Percentiles rank a stretch among this genome's conserved stretches.
Evolutionary conservation across 2,329 filamentous ascomycete genomes (phyloP).

Genomic region (Calonectria honghensis): DNA sequence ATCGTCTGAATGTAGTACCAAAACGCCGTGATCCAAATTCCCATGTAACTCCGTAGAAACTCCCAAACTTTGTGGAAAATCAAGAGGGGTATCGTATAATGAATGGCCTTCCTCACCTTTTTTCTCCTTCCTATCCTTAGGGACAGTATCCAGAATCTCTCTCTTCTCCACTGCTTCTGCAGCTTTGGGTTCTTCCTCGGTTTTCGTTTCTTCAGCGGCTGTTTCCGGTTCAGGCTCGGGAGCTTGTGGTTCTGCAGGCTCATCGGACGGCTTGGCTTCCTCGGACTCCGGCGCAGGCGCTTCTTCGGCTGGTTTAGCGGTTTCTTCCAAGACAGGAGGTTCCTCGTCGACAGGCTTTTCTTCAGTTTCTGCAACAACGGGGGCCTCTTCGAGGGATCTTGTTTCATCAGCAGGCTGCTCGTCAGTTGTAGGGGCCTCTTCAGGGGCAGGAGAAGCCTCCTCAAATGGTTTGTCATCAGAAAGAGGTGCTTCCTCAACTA

Average conservation of each 20-base stretch:
- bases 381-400: conserved; percentile 41
- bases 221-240: conserved; percentile 48
- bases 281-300: conserved; percentile 44
- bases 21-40: conserved; percentile 54
- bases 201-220: conserved; percentile 44
- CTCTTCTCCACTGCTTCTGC: conserved; percentile 61
- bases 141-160: conserved; percentile 63
- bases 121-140: conserved; percentile 57
- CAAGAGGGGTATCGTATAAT: conserved; percentile 63
- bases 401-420: conserved; percentile 50
- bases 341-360: conserved; percentile 43
- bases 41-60: conserved; percentile 53
- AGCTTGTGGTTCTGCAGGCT: conserved; percentile 44
- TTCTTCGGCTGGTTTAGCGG: conserved; percentile 46
- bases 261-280: conserved; percentile 44
- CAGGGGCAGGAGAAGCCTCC: conserved; percentile 17
- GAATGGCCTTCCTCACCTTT: conserved; percentile 67
- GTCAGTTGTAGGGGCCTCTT: conserved; percentile 35
- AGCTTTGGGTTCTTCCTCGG: conserved; percentile 47
- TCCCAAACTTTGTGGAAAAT: conserved; percentile 58
- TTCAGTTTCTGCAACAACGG: conserved; percentile 33
- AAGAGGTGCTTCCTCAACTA: conserved; percentile 26
- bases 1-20: conserved; percentile 55
- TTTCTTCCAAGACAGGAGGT: conserved; percentile 41
- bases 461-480: conserved; percentile 30